phyloP scores from a whole-genome alignment of 148 eudicot genomes.

The Oxyria digyna region DNA sequence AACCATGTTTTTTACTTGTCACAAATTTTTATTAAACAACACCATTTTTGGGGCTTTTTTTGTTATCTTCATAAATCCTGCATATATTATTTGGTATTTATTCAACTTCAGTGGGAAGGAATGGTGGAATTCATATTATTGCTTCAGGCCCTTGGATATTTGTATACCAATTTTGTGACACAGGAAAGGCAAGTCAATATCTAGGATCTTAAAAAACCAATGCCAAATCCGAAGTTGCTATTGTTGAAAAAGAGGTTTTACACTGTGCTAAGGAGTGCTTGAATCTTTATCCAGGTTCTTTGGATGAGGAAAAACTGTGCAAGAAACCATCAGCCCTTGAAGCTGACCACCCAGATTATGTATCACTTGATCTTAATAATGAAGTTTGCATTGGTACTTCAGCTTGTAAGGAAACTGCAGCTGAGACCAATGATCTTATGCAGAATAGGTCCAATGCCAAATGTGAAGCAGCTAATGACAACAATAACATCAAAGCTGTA shows the following conservation, averaged over 20 bases:
- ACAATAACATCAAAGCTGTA: constrained; percentile 8
- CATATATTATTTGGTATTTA: no score
- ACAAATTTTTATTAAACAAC: no score
- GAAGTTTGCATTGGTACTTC: constrained; percentile 23
- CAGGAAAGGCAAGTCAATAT: neutral
- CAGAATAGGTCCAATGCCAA: constrained; percentile 14
- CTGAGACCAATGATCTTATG: constrained; percentile 12
- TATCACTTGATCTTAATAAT: constrained; percentile 50
- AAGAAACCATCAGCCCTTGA: constrained; percentile 6
- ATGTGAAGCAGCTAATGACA: constrained; percentile 7
- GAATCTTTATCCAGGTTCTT: constrained; percentile 9
- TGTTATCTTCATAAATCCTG: no score
- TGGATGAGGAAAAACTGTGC: constrained; percentile 16
- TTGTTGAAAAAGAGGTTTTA: constrained; percentile 26
- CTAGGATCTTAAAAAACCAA: neutral
- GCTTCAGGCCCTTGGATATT: neutral
- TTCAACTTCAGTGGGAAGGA: neutral
- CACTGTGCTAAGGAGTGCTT: constrained; percentile 20
- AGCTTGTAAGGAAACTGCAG: constrained; percentile 16
- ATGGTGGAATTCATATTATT: constrained; percentile 1
- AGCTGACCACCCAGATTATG: constrained; percentile 14
- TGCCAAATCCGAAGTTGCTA: neutral
- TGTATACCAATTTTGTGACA: neutral
- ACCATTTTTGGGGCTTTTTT: no score
- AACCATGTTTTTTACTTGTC: no score